Conservation (phyloP, 768 basidiomycete genomes). For the Kwoniella bestiolae region DNA sequence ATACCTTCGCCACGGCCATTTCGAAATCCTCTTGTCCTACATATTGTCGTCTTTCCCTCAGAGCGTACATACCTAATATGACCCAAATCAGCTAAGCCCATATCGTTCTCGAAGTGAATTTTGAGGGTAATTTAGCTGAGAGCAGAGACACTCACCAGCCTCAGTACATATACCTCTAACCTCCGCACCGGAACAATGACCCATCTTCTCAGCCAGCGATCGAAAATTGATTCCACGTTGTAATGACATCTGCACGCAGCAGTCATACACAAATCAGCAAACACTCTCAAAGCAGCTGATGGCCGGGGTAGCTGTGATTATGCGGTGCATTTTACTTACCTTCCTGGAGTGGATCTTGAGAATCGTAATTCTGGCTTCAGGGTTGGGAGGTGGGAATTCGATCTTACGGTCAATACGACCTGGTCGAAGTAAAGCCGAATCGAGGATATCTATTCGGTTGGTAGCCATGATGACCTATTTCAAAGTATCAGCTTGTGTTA, state of each 20-base stretch:
- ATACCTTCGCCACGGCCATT: constrained; percentile 94
- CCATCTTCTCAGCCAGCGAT: constrained; percentile 97
- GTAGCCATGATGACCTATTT: constrained; percentile 85
- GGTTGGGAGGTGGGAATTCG: constrained; percentile 92
- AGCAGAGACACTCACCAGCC: constrained; percentile 67
- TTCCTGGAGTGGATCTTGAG: constrained; percentile 95
- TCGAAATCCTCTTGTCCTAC: constrained; percentile 99
- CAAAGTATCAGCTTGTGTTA: background rate
- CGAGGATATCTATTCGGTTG: constrained; percentile 93
- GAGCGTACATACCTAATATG: constrained; percentile 84
- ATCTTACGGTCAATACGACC: constrained; percentile 97
- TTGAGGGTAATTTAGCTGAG: constrained; percentile 1
- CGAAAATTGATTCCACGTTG: constrained; percentile 98
- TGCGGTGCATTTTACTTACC: constrained; percentile 58
- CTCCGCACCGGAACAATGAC: constrained; percentile 96
- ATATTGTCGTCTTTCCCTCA: constrained; percentile 92
- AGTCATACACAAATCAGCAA: too few relatives aligned
- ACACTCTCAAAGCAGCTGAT: too few relatives aligned
- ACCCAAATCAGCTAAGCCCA: background rate
- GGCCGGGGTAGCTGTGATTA: background rate
- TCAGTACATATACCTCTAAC: constrained; percentile 96
- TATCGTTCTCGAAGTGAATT: background rate
- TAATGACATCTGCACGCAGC: constrained; percentile 77
- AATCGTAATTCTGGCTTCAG: constrained; percentile 95
- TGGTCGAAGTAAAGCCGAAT: constrained; percentile 87